Conservation (phyloP, 2,329 filamentous ascomycete genomes). For the Monosporascus sp. region DNA sequence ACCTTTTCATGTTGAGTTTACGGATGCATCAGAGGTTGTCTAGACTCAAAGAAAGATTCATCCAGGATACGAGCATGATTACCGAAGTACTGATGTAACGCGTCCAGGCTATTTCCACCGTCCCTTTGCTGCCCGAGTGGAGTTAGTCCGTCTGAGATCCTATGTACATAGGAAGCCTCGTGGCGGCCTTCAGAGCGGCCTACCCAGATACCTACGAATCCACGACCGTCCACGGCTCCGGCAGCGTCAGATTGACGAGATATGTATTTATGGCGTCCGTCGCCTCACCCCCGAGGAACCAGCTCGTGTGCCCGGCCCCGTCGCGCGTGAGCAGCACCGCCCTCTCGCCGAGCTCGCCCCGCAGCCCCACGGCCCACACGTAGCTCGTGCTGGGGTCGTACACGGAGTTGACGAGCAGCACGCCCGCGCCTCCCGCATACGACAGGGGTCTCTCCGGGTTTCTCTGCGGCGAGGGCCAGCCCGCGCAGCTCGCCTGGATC, state of each 20-base stretch:
- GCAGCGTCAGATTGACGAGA: conserved; percentile 28
- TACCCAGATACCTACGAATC: not conserved
- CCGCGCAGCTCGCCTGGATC: conserved; percentile 31
- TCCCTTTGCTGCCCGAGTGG: too few species aligned
- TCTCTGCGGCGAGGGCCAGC: conserved; percentile 31
- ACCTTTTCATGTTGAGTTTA: too few species aligned
- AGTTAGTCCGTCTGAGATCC: too few species aligned
- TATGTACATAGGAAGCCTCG: too few species aligned
- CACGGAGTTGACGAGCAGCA: conserved; percentile 33
- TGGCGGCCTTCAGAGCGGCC: too few species aligned
- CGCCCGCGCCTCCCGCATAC: conserved; percentile 20
- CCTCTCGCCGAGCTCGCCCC: conserved; percentile 25
- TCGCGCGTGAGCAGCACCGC: conserved; percentile 33
- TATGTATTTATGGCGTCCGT: conserved; percentile 25
- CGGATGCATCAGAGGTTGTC: too few species aligned
- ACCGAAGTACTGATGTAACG: too few species aligned
- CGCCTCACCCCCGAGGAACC: conserved; percentile 25
- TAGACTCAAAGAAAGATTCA: too few species aligned
- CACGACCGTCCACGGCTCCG: conserved; percentile 20
- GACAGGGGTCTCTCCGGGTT: conserved; percentile 27
- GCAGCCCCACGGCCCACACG: conserved; percentile 30
- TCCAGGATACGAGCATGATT: too few species aligned
- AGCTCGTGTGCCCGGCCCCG: conserved; percentile 35
- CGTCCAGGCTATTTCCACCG: too few species aligned
- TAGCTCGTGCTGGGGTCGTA: conserved; percentile 36